These are phyloP conservation scores for Calonectria honghensis DNA, from an alignment of 2,329 filamentous ascomycete species.

Conservation along the genomic window DNA sequence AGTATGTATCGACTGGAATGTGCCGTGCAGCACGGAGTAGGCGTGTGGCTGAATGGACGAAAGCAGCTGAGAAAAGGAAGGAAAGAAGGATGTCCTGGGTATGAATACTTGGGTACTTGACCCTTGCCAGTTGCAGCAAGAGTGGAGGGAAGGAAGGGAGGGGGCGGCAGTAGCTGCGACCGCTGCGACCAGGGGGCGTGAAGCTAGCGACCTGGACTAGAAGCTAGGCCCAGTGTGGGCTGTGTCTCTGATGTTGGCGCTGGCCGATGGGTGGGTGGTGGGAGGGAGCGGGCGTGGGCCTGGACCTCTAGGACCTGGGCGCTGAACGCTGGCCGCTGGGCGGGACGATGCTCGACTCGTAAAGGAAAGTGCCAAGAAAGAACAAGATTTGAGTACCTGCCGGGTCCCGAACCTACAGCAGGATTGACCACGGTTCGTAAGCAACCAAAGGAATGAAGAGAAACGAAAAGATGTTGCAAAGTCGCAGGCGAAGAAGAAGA, in stretches of 20 bases:
- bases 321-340: conserved; percentile 19
- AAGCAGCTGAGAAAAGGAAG: conserved; percentile 29
- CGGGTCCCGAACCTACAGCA: conserved; percentile 23
- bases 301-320: conserved; percentile 5
- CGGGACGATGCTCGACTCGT: conserved; percentile 28
- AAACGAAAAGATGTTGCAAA: background rate
- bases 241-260: conserved; percentile 14
- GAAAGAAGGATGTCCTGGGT: conserved; percentile 33
- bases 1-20: conserved; percentile 34
- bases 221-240: conserved; percentile 21
- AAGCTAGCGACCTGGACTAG: conserved; percentile 23
- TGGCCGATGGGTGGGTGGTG: background rate
- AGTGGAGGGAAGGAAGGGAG: conserved; percentile 34
- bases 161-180: conserved; percentile 36
- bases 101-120: conserved; percentile 38
- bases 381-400: conserved; percentile 29
- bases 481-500: background rate
- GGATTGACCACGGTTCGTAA: background rate
- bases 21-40: conserved; percentile 25
- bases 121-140: conserved; percentile 35
- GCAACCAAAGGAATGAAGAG: background rate
- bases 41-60: conserved; percentile 36
- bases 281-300: conserved; percentile 9
- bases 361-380: conserved; percentile 23
- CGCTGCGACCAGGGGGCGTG: conserved; percentile 30